A percentile compares a stretch with the other conserved stretches of the same genome.
Conservation (phyloP, 176 grass and related monocot species). For the Typha latifolia region DNA sequence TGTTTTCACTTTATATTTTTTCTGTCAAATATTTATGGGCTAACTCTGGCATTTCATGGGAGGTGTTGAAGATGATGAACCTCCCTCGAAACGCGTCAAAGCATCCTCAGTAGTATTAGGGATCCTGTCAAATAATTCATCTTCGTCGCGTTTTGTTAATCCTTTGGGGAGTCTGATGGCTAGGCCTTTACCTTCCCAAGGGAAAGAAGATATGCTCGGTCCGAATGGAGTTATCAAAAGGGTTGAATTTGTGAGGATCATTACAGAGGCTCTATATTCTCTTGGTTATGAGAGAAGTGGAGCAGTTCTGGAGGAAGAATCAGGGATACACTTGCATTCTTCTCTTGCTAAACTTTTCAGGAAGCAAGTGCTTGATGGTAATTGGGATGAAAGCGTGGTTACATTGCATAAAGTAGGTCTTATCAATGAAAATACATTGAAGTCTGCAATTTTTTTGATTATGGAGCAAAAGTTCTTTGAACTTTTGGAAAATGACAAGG, state of each 20-base stretch:
- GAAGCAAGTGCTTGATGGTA: slow-evolving; percentile 65
- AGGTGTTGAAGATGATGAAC: slow-evolving; percentile 93
- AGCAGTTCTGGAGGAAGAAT: slow-evolving; percentile 86
- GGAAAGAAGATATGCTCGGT: slow-evolving; percentile 75
- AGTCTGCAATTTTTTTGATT: slow-evolving; percentile 67
- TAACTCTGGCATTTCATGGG: slow-evolving; percentile 94
- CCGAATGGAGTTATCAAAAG: slow-evolving; percentile 81
- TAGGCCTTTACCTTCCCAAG: slow-evolving; percentile 80
- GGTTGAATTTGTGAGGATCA: slow-evolving; percentile 96
- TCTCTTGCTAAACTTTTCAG: slow-evolving; percentile 53
- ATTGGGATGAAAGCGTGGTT: slow-evolving; percentile 63
- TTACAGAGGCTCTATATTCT: slow-evolving; percentile 77
- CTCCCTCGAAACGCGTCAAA: slow-evolving; percentile 72
- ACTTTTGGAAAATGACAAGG: slow-evolving; percentile 56
- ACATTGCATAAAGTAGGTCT: slow-evolving; percentile 78
- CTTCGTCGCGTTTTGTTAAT: slow-evolving; percentile 35
- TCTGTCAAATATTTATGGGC: slow-evolving; percentile 47
- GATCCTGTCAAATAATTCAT: slow-evolving; percentile 38
- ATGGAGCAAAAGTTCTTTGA: slow-evolving; percentile 93
- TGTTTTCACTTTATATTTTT: too few relatives aligned
- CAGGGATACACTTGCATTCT: slow-evolving; percentile 68
- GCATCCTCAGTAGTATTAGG: slow-evolving; percentile 51
- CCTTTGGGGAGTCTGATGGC: slow-evolving; percentile 94
- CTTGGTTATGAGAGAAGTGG: slow-evolving; percentile 87
- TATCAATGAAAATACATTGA: slow-evolving; percentile 48